Evolutionary conservation across 2,329 filamentous ascomycete species (phyloP), one percentile per base, ranked within the genome.

Genomic region (Penicillium sp.): DNA sequence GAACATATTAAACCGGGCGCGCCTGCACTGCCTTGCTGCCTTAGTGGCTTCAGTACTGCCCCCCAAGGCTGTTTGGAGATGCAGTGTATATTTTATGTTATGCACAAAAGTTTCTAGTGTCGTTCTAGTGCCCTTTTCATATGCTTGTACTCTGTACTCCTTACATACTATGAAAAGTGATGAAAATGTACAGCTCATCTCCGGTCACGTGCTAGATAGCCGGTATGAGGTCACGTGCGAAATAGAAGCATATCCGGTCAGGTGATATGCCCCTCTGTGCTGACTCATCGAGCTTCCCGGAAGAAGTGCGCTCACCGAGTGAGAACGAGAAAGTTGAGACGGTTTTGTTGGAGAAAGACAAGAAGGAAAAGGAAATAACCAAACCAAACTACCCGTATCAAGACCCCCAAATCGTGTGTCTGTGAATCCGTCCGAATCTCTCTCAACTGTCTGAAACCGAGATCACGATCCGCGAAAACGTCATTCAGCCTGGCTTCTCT

Each of bases 401-500:
- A 27, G 21, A 10, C 8, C 17, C 8, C 17, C 6, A 43, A 36
- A 27, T 2, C 3, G 17, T 21, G 23, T 49, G n/a, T 39, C 42
- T 31, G 42, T 8, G 33, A 53, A 48, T 23, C 23, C 25, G 42
- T 39, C 15, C 21, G 23, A 35, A 53, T n/a, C 15, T 55, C 55
- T 62, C 55, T 50, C 31, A 53, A 43, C 39, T 45, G 41, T 53
- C 51, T 55, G 48, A 53, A 53, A 57, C 61, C 55, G 61, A 51
- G 58, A 62, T 61, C 50, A 50, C 53, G 49, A 53, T 39, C 50
- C 44, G 53, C 48, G 54, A 57, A 47, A 62, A 64, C 60, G 57
- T 59, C 65, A 68, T 68, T 61, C 73, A 76, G 70, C 61, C 72
- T 75, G 73, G 72, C 72, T 67, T 70, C 69, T 65, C 62, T 70